phyloP scores from a whole-genome alignment of 495 filamentous ascomycete genomes.

The Aspergillus heteromorphus region DNA sequence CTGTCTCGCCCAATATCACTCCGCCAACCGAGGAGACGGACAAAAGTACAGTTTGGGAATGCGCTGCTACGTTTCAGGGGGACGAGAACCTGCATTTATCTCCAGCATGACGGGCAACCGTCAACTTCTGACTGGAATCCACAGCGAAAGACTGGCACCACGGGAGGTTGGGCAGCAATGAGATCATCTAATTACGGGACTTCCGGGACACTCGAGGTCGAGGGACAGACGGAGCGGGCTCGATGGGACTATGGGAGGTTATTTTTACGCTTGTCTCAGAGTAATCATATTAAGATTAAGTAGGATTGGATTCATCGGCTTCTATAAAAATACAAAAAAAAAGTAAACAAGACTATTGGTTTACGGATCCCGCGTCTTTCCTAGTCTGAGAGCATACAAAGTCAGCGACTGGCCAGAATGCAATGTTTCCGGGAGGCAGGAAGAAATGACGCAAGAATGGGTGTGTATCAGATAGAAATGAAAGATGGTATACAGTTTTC shows the following conservation, averaged over 20 bases:
- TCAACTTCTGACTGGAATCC: background rate
- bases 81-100: conserved; percentile 3
- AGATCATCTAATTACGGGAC: conserved; percentile 14
- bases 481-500: conserved; percentile 48
- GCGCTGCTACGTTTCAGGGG: background rate
- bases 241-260: background rate
- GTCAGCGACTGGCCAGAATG: background rate
- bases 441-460: conserved; percentile 2
- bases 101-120: background rate
- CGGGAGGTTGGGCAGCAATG: conserved; percentile 43
- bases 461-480: conserved; percentile 35
- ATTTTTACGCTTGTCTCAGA: background rate
- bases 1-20: background rate
- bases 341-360: background rate
- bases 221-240: background rate
- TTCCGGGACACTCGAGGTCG: conserved; percentile 9
- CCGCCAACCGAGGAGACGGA: background rate
- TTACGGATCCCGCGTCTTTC: background rate
- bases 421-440: background rate
- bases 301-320: background rate
- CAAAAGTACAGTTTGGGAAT: background rate
- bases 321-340: background rate
- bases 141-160: background rate
- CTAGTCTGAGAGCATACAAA: background rate
- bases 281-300: background rate